Base-by-base conservation (phyloP, 1,284 basidiomycete species). In the Papiliotrema nemorosa region DNA sequence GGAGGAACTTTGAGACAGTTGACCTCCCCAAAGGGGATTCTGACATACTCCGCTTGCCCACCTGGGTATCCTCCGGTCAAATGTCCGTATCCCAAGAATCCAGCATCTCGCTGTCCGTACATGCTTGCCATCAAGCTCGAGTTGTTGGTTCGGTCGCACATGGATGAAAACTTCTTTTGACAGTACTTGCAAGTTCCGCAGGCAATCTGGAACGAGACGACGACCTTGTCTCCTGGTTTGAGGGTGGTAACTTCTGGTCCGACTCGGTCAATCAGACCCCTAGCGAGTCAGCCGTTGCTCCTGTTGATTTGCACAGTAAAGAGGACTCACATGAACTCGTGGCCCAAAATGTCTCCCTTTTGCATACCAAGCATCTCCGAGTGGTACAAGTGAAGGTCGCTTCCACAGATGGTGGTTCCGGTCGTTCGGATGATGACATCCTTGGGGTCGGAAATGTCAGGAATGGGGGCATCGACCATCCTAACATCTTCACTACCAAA, bases 131-230 rank as follows among this genome's bases (percentile, higher is more conserved):
- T 63, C 53, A 68, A 48, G 31, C 77, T 78, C 9, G 82, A 84
- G 50, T 80, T 78, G 72, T 87, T 88, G 16, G 85, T 88, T 20
- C 76, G 72, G 52, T 87, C 83, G 66, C 87, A 90, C 72, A 86
- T 82, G 1, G 82, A 84, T 0, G 82, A 84, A 0, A 85, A 75
- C 59, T 86, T 85, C 64, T 86, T 72, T 69, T 87, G 76, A 79
- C 86, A 89, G 69, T 81, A 87, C 38, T 77, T 66, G 73, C 87
- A 89, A 38, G 82, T 77, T 5, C 87, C 87, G 62, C 87, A 90
- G 0, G 84, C 84, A 48, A 87, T 83, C 61, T 88, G 85, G 81
- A 88, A 89, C 0, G 82, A 83, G 0, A 82, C 80, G 13, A 88
- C 86, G 45, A 88, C 85, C 12, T 85, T 79, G 58, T 88, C 81